Base-by-base conservation (phyloP, 2,329 filamentous ascomycete genomes). In the Sporothrix inflata region DNA sequence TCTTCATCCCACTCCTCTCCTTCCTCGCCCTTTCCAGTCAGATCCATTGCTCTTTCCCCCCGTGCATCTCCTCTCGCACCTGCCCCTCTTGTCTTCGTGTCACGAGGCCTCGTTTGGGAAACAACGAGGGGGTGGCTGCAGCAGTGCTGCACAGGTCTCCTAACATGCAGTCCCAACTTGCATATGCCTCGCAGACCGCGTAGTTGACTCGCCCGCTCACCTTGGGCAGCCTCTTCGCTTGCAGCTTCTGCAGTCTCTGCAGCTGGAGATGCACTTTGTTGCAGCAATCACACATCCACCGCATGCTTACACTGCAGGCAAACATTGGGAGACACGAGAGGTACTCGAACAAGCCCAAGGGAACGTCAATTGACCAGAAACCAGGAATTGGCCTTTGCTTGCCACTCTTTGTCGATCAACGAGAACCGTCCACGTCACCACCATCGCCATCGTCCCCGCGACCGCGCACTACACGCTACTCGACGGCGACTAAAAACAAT, bases 111-210 rank as follows among this genome's bases (percentile, higher is more conserved):
- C 27, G 5, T 51, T 12, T 57, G 47, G 66, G 34, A 69, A 45
- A 21, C 34, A 30, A 55, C 47, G 66, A 68, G 65, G 65, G 63
- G 66, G 66, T 55, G 47, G 49, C 66, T 55, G 66, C 66, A 68
- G 65, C 47, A 38, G 11, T 7, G 14, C 47, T 68, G 65, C 65
- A 40, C 16, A 24, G 45, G 12, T 16, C 47, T 53, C n/a, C 19
- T 27, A 30, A 40, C 4, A 38, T 40, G 65, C 65, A 40, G 19
- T n/a, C 47, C 7, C 5, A 40, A 9, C 47, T 21, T 69, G 66
- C 47, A 51, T 38, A 38, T 40, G 11, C 47, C 27, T 53, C 30
- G 45, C 65, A 51, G 65, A 30, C 45, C 19, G 19, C 16, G 30
- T 49, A 69, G 47, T 24, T 45, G 30, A 42, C 49, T 57, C 49